Evolutionary conservation across 129 eudicot species (phyloP).

Genomic region (Helianthus annuus): DNA sequence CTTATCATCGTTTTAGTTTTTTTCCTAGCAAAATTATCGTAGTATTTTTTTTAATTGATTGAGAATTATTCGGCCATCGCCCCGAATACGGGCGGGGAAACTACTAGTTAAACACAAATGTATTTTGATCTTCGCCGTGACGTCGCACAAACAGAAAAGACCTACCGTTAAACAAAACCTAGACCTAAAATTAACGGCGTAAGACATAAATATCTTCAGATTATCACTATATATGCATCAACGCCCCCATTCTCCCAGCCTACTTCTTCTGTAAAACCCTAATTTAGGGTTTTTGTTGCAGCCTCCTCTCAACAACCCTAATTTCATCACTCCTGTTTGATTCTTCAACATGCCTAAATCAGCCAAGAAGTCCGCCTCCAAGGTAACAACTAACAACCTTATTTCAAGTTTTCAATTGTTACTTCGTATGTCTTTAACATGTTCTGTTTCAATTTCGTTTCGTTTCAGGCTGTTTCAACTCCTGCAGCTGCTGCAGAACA

Average conservation of each 20-base stretch:
- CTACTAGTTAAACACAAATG: no score
- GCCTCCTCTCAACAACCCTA: conserved; percentile 40
- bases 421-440: background rate
- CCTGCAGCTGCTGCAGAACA: conserved; percentile 16
- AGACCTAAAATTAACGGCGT: conserved; percentile 33
- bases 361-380: conserved; percentile 58
- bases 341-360: conserved; percentile 47
- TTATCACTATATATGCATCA: conserved; percentile 20
- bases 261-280: conserved; percentile 31
- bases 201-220: conserved; percentile 22
- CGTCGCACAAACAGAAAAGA: conserved; percentile 16
- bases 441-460: conserved; percentile 9
- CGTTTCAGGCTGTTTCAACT: conserved; percentile 14
- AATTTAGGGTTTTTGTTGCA: conserved; percentile 26
- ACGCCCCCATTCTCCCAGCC: conserved; percentile 1
- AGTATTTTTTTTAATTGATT: no score
- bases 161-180: conserved; percentile 1
- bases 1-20: no score
- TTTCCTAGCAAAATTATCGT: no score
- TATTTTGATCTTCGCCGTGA: background rate
- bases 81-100: no score
- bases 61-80: no score
- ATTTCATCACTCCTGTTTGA: background rate
- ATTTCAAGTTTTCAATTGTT: background rate
- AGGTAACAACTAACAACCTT: conserved; percentile 28